These are phyloP conservation scores for Primulina huaijiensis DNA, from an alignment of 257 asterid species.

Conservation along the genomic window DNA sequence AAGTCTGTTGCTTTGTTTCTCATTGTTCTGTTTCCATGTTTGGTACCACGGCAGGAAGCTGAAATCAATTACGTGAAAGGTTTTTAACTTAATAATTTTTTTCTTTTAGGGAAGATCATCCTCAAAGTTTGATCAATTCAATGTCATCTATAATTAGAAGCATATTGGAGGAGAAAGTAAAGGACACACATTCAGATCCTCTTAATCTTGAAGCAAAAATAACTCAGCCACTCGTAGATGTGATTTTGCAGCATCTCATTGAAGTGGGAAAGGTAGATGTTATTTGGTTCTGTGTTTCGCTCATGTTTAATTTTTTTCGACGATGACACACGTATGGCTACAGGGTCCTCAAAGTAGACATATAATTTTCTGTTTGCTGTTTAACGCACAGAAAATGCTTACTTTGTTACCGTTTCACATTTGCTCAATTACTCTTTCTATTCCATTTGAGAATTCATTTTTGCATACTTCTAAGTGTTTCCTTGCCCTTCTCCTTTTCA, in stretches of 20 bases:
- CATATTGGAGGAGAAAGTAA: constrained; percentile 56
- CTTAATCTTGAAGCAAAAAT: constrained; percentile 32
- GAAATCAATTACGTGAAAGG: constrained; percentile 11
- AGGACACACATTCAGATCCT: constrained; percentile 44
- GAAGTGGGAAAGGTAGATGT: constrained; percentile 58
- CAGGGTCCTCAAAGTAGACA: not conserved
- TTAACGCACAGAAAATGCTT: not conserved
- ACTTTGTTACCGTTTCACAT: constrained; percentile 2
- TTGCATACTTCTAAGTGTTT: constrained; percentile 8
- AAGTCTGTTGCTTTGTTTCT: not conserved
- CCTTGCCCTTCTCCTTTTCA: constrained; percentile 38
- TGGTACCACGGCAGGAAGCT: constrained; percentile 1
- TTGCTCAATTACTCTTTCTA: constrained; percentile 2
- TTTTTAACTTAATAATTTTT: constrained; percentile 21
- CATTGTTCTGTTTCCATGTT: constrained; percentile 1
- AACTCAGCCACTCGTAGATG: constrained; percentile 61
- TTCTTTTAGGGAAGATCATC: constrained; percentile 65
- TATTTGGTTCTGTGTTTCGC: constrained; percentile 5
- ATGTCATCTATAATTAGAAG: constrained; percentile 59
- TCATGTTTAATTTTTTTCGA: not conserved
- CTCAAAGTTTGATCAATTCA: constrained; percentile 55
- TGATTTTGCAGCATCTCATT: constrained; percentile 68
- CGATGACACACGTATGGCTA: not conserved
- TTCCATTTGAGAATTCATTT: constrained; percentile 10
- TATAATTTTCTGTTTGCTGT: not conserved